phyloP scores from a whole-genome alignment of 2,329 filamentous ascomycete species.

The Thelonectria rubi region DNA sequence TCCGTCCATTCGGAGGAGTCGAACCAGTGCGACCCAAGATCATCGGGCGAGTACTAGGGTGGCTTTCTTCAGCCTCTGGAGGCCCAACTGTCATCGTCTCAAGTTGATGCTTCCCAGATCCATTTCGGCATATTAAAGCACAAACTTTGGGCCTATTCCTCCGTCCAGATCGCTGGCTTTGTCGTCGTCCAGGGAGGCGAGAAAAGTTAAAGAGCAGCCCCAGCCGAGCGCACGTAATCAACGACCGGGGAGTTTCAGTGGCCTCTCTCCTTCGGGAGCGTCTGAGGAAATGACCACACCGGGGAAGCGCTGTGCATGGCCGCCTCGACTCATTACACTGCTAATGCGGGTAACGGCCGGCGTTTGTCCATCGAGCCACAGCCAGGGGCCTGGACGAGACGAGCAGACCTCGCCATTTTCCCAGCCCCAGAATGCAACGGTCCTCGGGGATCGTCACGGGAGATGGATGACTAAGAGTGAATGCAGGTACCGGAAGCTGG shows the following conservation, averaged over 20 bases:
- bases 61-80: background rate
- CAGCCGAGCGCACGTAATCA: background rate
- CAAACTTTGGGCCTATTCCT: background rate
- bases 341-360: slow-evolving; percentile 22
- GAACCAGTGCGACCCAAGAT: background rate
- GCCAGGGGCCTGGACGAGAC: slow-evolving; percentile 12
- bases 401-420: slow-evolving; percentile 15
- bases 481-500: slow-evolving; percentile 23
- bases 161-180: background rate
- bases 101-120: background rate
- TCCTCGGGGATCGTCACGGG: slow-evolving; percentile 26
- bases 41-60: background rate
- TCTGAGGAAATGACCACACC: slow-evolving; percentile 8
- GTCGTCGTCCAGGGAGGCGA: background rate
- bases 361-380: slow-evolving; percentile 18
- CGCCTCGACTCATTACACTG: slow-evolving; percentile 12
- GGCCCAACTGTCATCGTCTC: background rate
- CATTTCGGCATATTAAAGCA: background rate
- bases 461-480: slow-evolving; percentile 23
- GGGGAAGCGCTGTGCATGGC: slow-evolving; percentile 16
- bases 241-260: slow-evolving; percentile 1
- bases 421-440: slow-evolving; percentile 21
- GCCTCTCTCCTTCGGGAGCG: background rate
- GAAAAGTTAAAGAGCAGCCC: background rate
- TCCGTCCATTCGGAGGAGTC: background rate